Percentiles rank a stretch among this genome's conserved stretches.
Evolutionary conservation across 2,329 filamentous ascomycete genomes (phyloP).

Genomic region (Phialemonium atrogriseum): DNA sequence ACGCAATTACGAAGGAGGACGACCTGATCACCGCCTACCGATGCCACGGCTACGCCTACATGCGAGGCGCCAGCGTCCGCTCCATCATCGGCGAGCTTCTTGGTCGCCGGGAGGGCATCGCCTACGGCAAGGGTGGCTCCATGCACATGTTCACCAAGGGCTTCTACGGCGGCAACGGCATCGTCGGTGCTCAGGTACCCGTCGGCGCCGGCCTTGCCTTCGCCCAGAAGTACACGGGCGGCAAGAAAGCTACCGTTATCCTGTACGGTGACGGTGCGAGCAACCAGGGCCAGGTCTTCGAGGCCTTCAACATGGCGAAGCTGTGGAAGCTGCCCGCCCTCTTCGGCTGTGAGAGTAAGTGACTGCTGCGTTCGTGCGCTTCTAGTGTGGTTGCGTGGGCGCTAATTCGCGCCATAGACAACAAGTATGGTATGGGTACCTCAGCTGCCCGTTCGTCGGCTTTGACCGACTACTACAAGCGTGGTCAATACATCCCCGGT

Average conservation of each 20-base stretch:
- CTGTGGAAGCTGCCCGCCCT: slow-evolving; percentile 94
- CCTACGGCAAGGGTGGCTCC: slow-evolving; percentile 97
- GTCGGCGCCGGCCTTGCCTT: slow-evolving; percentile 95
- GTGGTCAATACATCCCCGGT: slow-evolving; percentile 98
- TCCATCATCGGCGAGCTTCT: slow-evolving; percentile 95
- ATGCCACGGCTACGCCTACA: slow-evolving; percentile 96
- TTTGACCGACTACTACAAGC: slow-evolving; percentile 99
- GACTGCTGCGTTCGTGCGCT: neutral
- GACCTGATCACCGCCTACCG: slow-evolving; percentile 97
- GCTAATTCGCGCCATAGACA: slow-evolving; percentile 76
- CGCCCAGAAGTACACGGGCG: slow-evolving; percentile 86
- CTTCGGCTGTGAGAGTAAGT: slow-evolving; percentile 96
- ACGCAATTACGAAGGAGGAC: slow-evolving; percentile 84
- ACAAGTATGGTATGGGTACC: slow-evolving; percentile 99
- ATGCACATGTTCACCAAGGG: slow-evolving; percentile 99
- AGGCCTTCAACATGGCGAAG: slow-evolving; percentile 99
- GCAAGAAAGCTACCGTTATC: slow-evolving; percentile 78
- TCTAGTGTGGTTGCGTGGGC: neutral
- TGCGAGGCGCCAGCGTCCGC: slow-evolving; percentile 86
- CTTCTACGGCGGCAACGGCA: slow-evolving; percentile 98
- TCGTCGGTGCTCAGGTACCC: slow-evolving; percentile 96
- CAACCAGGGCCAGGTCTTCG: slow-evolving; percentile 99
- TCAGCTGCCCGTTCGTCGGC: slow-evolving; percentile 89
- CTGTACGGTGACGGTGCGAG: slow-evolving; percentile 97
- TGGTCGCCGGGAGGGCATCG: slow-evolving; percentile 90